These are phyloP conservation scores for Tanacetum coccineum DNA, from an alignment of 129 eudicot species.

Conservation along the genomic window DNA sequence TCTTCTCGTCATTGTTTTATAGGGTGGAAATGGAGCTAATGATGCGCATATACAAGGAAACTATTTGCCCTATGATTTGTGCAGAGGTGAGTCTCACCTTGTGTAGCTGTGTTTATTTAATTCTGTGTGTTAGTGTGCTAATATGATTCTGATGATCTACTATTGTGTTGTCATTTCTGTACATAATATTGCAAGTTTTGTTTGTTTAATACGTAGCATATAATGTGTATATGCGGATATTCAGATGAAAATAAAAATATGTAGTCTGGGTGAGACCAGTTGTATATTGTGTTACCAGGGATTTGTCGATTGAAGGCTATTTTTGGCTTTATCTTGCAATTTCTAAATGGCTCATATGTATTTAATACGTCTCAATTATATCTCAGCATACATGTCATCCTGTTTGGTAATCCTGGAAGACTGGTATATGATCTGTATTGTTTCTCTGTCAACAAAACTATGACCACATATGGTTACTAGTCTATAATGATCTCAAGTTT, in stretches of 20 bases:
- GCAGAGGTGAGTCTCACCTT: conserved; percentile 21
- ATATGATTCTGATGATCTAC: neutral
- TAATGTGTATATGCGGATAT: too few species aligned
- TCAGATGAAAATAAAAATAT: too few species aligned
- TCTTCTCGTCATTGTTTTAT: neutral
- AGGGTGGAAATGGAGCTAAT: conserved; percentile 14
- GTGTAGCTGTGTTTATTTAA: neutral
- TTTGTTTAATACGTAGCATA: neutral
- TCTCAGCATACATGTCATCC: neutral
- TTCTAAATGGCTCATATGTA: neutral
- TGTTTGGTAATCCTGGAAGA: neutral
- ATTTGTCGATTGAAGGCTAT: neutral
- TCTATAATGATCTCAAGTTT: neutral
- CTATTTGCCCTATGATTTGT: conserved; percentile 24
- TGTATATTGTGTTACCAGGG: neutral
- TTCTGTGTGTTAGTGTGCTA: neutral
- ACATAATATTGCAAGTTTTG: neutral
- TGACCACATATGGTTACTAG: too few species aligned
- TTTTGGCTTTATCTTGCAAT: conserved; percentile 2
- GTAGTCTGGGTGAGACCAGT: neutral
- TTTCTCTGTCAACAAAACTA: too few species aligned
- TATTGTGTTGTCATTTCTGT: neutral
- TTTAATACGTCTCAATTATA: neutral
- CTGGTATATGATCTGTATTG: neutral
- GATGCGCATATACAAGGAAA: conserved; percentile 19